Evolutionary conservation across 2,329 filamentous ascomycete species (phyloP).

Genomic region (Tolypocladium ophioglossoides): DNA sequence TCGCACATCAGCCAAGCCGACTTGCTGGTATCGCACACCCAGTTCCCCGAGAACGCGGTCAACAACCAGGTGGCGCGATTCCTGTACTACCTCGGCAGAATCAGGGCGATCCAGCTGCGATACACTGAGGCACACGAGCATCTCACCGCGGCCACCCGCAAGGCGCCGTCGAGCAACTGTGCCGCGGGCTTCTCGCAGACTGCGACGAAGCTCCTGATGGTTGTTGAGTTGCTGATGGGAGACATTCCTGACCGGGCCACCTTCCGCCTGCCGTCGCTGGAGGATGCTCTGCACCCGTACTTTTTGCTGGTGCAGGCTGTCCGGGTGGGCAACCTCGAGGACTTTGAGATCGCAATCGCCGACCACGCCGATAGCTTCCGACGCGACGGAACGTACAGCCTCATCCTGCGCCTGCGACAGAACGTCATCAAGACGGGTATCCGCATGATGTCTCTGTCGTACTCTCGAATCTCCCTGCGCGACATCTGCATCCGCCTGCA

Average conservation of each 20-base stretch:
- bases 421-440: conserved; percentile 99
- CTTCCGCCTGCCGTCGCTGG: conserved; percentile 82
- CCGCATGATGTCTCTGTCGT: conserved; percentile 96
- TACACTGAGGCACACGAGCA: conserved; percentile 97
- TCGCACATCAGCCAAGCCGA: conserved; percentile 97
- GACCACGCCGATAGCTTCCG: conserved; percentile 77
- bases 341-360: conserved; percentile 80
- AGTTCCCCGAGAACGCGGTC: conserved; percentile 86
- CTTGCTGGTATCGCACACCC: conserved; percentile 86
- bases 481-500: conserved; percentile 96
- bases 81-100: conserved; percentile 93
- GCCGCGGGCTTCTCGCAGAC: conserved; percentile 93
- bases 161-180: conserved; percentile 81
- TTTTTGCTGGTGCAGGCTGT: conserved; percentile 91
- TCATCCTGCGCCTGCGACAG: conserved; percentile 88
- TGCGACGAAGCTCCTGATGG: conserved; percentile 89
- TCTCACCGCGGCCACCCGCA: conserved; percentile 83
- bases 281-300: conserved; percentile 83
- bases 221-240: conserved; percentile 95
- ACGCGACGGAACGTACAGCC: conserved; percentile 86
- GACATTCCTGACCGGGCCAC: conserved; percentile 93
- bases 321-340: conserved; percentile 88
- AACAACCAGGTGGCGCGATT: conserved; percentile 98
- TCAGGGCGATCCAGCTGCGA: conserved; percentile 88
- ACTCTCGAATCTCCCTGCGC: conserved; percentile 90